phyloP scores from a whole-genome alignment of 1,284 basidiomycete genomes.

The Sporisorium exsertum region DNA sequence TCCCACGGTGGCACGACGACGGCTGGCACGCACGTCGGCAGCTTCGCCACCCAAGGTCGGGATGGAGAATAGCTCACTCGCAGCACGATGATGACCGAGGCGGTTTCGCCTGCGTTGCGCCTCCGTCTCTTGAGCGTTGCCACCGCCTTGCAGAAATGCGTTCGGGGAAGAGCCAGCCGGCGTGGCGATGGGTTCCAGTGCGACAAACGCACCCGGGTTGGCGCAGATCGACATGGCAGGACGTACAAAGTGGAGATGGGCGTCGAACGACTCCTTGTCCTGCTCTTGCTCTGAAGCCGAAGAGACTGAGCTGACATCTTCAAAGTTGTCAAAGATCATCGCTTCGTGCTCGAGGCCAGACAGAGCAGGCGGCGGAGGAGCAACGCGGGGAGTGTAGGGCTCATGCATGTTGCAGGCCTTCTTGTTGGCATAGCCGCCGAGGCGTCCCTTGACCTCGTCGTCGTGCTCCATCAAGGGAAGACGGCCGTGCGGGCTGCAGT shows the following conservation, averaged over 20 bases:
- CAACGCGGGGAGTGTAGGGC: not conserved
- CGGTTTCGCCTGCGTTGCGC: slow-evolving; percentile 25
- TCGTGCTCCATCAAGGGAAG: not conserved
- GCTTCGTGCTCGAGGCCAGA: slow-evolving; percentile 35
- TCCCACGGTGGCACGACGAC: slow-evolving; percentile 39
- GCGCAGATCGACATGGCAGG: slow-evolving; percentile 34
- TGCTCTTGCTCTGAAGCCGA: slow-evolving; percentile 20
- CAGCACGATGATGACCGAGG: slow-evolving; percentile 27
- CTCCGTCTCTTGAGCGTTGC: not conserved
- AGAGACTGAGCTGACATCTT: slow-evolving; percentile 28
- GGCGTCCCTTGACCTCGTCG: not conserved
- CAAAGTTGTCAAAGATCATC: slow-evolving; percentile 49
- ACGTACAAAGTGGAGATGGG: slow-evolving; percentile 42
- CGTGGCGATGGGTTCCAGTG: slow-evolving; percentile 17
- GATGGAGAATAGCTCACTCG: slow-evolving; percentile 22
- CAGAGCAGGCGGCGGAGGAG: not conserved
- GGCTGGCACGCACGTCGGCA: slow-evolving; percentile 9
- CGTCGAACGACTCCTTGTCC: slow-evolving; percentile 24
- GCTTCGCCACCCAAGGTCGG: not conserved
- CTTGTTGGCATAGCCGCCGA: not conserved
- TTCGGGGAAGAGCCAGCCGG: slow-evolving; percentile 2
- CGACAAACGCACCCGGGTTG: slow-evolving; percentile 29
- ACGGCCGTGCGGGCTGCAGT: slow-evolving; percentile 8
- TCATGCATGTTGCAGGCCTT: not conserved
- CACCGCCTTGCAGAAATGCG: not conserved